These are phyloP conservation scores for Pseudonitzschia multistriata DNA, from an alignment of 108 stramenopile genomes.

Conservation along the genomic window DNA sequence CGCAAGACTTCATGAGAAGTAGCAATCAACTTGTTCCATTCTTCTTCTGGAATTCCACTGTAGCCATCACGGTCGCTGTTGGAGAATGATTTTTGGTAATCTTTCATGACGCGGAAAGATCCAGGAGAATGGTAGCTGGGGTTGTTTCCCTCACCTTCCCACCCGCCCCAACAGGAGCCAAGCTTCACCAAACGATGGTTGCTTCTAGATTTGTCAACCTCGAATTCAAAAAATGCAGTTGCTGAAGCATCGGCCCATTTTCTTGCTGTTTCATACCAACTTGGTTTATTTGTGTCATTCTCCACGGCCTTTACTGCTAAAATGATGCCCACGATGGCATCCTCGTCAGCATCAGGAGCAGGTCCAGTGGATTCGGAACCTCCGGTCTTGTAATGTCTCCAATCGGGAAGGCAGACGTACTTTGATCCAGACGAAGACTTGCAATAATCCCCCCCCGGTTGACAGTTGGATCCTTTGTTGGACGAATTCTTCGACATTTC, in stretches of 20 bases:
- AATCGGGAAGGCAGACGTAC: slow-evolving; percentile 24
- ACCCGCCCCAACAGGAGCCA: slow-evolving; percentile 37
- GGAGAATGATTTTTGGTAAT: slow-evolving; percentile 24
- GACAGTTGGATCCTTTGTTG: slow-evolving; percentile 3
- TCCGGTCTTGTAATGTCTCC: slow-evolving; percentile 27
- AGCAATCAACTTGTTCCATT: slow-evolving; percentile 25
- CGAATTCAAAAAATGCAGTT: slow-evolving; percentile 24
- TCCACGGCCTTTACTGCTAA: slow-evolving; percentile 31
- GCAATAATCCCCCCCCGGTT: slow-evolving; percentile 3
- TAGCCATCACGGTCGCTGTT: slow-evolving; percentile 11
- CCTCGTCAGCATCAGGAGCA: slow-evolving; percentile 37
- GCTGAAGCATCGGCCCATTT: slow-evolving; percentile 40
- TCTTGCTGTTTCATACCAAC: slow-evolving; percentile 30
- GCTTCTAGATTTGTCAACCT: slow-evolving; percentile 6
- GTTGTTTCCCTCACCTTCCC: slow-evolving; percentile 32
- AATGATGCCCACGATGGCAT: slow-evolving; percentile 39
- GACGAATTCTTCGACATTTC: slow-evolving; percentile 31
- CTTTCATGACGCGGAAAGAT: slow-evolving; percentile 28
- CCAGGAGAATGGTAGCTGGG: slow-evolving; percentile 36
- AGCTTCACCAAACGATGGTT: slow-evolving; percentile 24
- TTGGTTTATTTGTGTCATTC: slow-evolving; percentile 21
- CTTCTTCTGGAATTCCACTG: slow-evolving; percentile 12
- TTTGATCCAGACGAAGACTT: not conserved
- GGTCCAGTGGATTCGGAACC: slow-evolving; percentile 21
- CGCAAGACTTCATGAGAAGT: slow-evolving; percentile 25